These are phyloP conservation scores for Cucumis melo DNA, from an alignment of 306 rosid species.

Conservation along the genomic window DNA sequence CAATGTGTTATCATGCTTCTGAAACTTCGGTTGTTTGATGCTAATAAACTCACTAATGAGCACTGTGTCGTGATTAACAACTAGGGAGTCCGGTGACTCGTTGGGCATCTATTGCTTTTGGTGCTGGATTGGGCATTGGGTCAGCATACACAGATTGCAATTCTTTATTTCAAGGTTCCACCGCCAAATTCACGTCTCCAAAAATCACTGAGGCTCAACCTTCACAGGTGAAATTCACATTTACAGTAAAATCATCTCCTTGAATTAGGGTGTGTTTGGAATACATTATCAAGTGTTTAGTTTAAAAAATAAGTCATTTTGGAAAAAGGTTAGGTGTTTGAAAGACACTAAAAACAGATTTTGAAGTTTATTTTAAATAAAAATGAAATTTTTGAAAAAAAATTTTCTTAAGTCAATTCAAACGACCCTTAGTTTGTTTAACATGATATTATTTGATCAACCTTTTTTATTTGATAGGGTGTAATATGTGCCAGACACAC, in stretches of 20 bases:
- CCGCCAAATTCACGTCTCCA: constrained; percentile 27
- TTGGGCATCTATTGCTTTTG: constrained; percentile 84
- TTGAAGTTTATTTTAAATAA: too few species aligned
- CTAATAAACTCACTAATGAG: background rate
- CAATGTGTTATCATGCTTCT: background rate
- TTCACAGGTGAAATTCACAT: constrained; percentile 17
- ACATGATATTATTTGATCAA: background rate
- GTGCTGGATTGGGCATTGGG: constrained; percentile 82
- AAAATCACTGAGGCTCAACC: constrained; percentile 27
- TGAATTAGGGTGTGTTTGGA: background rate
- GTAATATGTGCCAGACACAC: too few species aligned
- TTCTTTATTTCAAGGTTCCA: constrained; percentile 41
- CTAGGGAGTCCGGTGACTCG: constrained; percentile 81
- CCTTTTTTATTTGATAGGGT: background rate
- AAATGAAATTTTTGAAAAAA: too few species aligned
- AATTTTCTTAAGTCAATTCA: too few species aligned
- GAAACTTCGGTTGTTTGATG: background rate
- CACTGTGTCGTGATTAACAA: background rate
- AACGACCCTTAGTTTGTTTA: background rate
- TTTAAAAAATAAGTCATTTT: too few species aligned
- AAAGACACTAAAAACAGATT: too few species aligned
- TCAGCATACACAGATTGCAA: constrained; percentile 73
- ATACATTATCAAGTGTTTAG: too few species aligned
- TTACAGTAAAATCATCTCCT: background rate
- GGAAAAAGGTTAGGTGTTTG: too few species aligned